Percentiles rank a stretch among this genome's conserved stretches.
Evolutionary conservation across 257 asterid genomes (phyloP).

Genomic region (Scutellaria baicalensis): DNA sequence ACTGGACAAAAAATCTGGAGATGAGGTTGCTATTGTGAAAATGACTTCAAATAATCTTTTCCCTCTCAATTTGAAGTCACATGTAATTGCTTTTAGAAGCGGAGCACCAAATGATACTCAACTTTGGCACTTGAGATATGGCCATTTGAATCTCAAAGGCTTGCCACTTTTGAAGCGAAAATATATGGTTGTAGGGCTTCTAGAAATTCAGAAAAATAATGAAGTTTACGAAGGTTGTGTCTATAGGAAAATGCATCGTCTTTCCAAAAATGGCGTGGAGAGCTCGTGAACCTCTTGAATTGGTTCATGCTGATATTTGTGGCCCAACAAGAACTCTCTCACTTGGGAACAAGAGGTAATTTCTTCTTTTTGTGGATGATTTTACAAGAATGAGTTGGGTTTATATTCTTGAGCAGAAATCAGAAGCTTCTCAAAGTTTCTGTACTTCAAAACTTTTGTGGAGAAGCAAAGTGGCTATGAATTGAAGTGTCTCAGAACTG

Average conservation of each 20-base stretch:
- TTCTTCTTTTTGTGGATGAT: background rate
- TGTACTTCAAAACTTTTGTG: background rate
- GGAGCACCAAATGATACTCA: background rate
- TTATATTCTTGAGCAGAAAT: too few species aligned
- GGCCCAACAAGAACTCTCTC: constrained; percentile 5
- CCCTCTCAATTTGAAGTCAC: background rate
- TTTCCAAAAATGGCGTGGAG: background rate
- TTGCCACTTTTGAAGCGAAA: background rate
- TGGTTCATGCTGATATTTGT: constrained; percentile 14
- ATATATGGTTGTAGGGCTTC: background rate
- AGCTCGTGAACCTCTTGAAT: background rate
- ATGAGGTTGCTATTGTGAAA: background rate
- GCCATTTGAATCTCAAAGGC: background rate
- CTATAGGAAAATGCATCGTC: constrained; percentile 8
- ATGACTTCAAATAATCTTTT: background rate
- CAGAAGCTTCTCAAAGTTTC: background rate
- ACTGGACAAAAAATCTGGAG: background rate
- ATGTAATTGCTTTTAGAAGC: background rate
- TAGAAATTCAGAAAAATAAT: background rate
- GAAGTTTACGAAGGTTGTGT: constrained; percentile 3
- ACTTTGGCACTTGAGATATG: background rate
- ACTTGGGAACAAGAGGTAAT: background rate
- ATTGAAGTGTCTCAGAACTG: background rate
- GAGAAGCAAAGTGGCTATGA: background rate
- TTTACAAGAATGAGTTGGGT: too few species aligned